Base-by-base conservation (phyloP, 495 filamentous ascomycete genomes). In the Jackrogersella minutella region DNA sequence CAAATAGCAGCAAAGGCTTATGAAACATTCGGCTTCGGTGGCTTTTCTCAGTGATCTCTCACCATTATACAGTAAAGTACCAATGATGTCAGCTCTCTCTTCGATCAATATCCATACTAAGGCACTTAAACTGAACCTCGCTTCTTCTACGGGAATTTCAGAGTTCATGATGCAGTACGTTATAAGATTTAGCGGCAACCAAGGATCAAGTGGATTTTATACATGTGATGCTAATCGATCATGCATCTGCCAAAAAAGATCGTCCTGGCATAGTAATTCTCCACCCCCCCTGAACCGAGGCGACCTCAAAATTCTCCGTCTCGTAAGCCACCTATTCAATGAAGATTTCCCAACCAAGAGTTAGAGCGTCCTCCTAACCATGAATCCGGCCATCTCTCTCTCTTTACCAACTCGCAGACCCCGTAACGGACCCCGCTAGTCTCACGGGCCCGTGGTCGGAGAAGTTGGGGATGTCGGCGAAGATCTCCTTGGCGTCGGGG, bases 381-480 rank as follows among this genome's bases (percentile, higher is more conserved):
- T 22, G 17, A 28, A 2, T 16, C 19, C 21, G 16, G 4, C 1
- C 17, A 5, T 3, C n/a, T 2, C 1, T 21, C 30, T 28, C 11
- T n/a, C 0, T 40, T 44, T 41, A 60, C 40, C 37, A 55, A 14
- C 24, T 47, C 33, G 36, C 16, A 5, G 16, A n/a, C 19, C 46
- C 46, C 0, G 5, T 19, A 14, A 62, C 7, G 0, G 37, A 9
- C 5, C 64, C 64, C 8, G 26, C 2, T 36, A 67, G 28, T 0
- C 14, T 6, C 0, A 9, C 7, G 6, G 71, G 44, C 19, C 3
- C 0, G n/a, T 41, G 28, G 37, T 67, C 62, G 13, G 31, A 41
- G 56, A 71, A 74, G 11, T 68, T 71, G 30, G 64, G 14, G n/a
- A 74, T 46, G 21, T 74, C 68, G 33, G 0, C 68, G 19, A 74